Conservation (phyloP, 257 asterid genomes). For the Cruciata laevipes region DNA sequence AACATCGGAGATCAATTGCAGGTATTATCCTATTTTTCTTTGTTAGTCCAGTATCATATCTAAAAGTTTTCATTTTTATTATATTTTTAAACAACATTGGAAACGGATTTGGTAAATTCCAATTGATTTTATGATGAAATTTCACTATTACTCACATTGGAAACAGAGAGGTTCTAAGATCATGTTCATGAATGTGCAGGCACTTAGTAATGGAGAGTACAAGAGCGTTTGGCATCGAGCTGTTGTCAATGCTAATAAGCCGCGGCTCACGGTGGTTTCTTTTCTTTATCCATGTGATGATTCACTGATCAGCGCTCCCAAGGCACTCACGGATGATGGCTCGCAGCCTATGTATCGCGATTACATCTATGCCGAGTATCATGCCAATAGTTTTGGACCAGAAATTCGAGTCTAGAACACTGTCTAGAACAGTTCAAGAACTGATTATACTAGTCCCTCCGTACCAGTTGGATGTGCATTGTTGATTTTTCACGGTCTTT, state of each 20-base stretch:
- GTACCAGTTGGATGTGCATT: too few relatives aligned
- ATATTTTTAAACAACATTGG: too few relatives aligned
- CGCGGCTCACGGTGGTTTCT: slow-evolving; percentile 73
- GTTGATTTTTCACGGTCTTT: too few relatives aligned
- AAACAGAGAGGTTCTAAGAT: too few relatives aligned
- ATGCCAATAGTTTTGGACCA: slow-evolving; percentile 81
- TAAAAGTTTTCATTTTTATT: too few relatives aligned
- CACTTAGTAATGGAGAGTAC: slow-evolving; percentile 75
- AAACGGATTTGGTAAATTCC: too few relatives aligned
- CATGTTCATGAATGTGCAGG: slow-evolving; percentile 28
- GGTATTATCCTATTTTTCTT: slow-evolving; percentile 40
- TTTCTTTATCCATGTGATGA: slow-evolving; percentile 73
- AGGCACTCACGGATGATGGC: slow-evolving; percentile 24
- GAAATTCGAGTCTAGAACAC: slow-evolving; percentile 68
- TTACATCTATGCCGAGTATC: slow-evolving; percentile 68
- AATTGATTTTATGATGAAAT: too few relatives aligned
- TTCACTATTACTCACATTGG: too few relatives aligned
- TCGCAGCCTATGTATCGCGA: slow-evolving; percentile 35
- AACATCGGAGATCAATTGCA: slow-evolving; percentile 85
- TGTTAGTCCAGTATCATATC: too few relatives aligned
- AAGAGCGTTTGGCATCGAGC: slow-evolving; percentile 35
- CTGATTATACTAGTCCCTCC: slow-evolving; percentile 20
- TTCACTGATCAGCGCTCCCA: slow-evolving; percentile 62
- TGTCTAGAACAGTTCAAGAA: slow-evolving; percentile 71
- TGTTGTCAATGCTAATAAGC: too few relatives aligned